Base-by-base conservation (phyloP, 306 rosid genomes). In the Citrullus amarus region DNA sequence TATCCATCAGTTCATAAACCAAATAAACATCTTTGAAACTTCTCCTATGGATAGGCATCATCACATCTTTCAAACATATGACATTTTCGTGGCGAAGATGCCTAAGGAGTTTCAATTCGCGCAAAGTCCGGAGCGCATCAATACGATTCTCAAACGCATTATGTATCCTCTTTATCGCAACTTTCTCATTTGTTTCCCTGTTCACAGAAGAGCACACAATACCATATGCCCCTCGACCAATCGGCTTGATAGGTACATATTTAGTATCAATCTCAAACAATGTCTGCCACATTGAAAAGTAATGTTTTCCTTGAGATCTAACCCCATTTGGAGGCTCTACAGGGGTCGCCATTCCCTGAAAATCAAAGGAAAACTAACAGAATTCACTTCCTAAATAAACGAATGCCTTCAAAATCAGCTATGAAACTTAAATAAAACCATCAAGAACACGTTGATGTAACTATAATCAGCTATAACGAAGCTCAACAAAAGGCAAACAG, bases 1-100 rank as follows among this genome's bases (percentile, higher is more conserved):
- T 93, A 84, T 93, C 98, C 98, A 93, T 93, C 72, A 93, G 97
- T 69, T 93, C 98, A 86, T 89, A 93, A 51, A 93, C 98, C 75
- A 92, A 82, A 81, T 93, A 93, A 39, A 93, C 98, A 86, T 93
- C 97, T 87, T 89, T 93, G 80, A 93, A 93, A 62, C 81, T 89
- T 28, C 61, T 84, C 82, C 90, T 87, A 10, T 91, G 90, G 46
- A 82, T 67, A 1, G 97, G 97, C 97, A 90, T 84, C 98, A 93
- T 93, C 53, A 93, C 93, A 77, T 93, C 98, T 83, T 92, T 93
- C 80, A 92, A 84, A 55, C 91, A 96, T 81, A 93, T 93, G 66
- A 93, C 97, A 71, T 93, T 90, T 53, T 86, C 96, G 48, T 92
- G 97, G 25, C 90, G 91, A 32, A 93, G 96, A 77, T 93, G 93